Conservation (phyloP, 2,329 filamentous ascomycete genomes). For the Botrytis byssoidea region DNA sequence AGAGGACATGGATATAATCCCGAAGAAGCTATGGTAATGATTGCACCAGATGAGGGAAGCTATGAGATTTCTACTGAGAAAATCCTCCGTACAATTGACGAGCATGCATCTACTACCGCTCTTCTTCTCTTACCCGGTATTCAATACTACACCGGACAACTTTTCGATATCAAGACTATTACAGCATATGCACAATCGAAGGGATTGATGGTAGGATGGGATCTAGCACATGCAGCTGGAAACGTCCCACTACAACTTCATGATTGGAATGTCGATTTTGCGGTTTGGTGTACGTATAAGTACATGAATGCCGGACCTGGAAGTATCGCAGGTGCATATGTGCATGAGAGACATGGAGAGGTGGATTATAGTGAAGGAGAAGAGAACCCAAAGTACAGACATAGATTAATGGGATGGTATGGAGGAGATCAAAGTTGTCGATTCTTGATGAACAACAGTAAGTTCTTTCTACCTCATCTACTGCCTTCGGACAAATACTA, state of each 20-base stretch:
- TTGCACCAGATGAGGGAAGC: conserved; percentile 58
- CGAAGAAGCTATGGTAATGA: conserved; percentile 67
- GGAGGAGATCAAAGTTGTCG: conserved; percentile 73
- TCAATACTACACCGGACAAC: conserved; percentile 89
- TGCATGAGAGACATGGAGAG: conserved; percentile 70
- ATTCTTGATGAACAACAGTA: conserved; percentile 75
- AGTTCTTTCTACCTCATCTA: conserved; percentile 30
- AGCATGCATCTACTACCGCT: conserved; percentile 70
- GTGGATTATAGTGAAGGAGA: conserved; percentile 47
- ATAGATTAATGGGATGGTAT: conserved; percentile 81
- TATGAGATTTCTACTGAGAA: conserved; percentile 67
- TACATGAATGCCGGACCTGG: conserved; percentile 87
- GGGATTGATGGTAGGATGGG: conserved; percentile 78
- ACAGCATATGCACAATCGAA: conserved; percentile 71
- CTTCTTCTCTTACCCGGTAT: conserved; percentile 81
- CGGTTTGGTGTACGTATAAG: conserved; percentile 93
- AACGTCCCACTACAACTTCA: conserved; percentile 79
- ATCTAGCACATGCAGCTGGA: conserved; percentile 81
- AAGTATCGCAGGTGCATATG: conserved; percentile 74
- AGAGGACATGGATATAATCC: conserved; percentile 46
- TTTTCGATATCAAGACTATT: conserved; percentile 78
- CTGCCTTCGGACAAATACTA: conserved; percentile 14
- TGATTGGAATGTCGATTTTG: conserved; percentile 90
- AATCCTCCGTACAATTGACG: conserved; percentile 71
- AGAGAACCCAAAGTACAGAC: conserved; percentile 53